Base-by-base conservation (phyloP, 441 rosid genomes). In the Jatropha podagrica region DNA sequence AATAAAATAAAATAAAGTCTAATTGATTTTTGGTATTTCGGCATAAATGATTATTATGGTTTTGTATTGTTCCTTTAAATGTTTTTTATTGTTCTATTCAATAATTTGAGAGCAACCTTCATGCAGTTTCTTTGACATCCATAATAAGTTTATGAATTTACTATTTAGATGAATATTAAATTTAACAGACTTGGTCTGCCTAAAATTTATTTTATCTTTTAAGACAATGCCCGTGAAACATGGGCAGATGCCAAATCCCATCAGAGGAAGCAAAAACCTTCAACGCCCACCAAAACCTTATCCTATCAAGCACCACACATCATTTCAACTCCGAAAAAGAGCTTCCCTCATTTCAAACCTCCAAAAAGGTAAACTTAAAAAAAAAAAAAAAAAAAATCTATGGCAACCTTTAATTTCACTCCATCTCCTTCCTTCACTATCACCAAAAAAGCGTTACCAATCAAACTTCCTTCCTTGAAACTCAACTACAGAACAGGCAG, bases 391-490 rank as follows among this genome's bases (percentile, higher is more conserved):
- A 32, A 32, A 32, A 32, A 32, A 32, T 32, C 76, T 58, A 91
- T 91, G 93, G 88, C 93, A 58, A 75, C 87, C 68, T 88, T 91
- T 75, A 85, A 81, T 73, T 85, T 88, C 79, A 74, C 81, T 78
- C 89, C 83, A 65, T 69, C 84, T 41, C 83, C 88, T 14, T 56
- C 81, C 76, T 66, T 80, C 79, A 68, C 83, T 80, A 88, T 83
- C 75, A 61, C 80, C 69, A 90, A 80, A 74, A 85, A 64, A 13
- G 76, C 67, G 7, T 74, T 74, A 1, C 56, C 79, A 74, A 67
- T 73, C 71, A 76, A 58, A 15, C 26, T 65, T 49, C 44, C 80
- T 27, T 68, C 84, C 73, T 44, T 74, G 70, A 72, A 69, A 18
- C 79, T 84, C 74, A 85, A 79, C 64, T 73, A 80, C 68, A 54